Conservation (phyloP, 2,329 filamentous ascomycete genomes). For the Dactylellina sp. region DNA sequence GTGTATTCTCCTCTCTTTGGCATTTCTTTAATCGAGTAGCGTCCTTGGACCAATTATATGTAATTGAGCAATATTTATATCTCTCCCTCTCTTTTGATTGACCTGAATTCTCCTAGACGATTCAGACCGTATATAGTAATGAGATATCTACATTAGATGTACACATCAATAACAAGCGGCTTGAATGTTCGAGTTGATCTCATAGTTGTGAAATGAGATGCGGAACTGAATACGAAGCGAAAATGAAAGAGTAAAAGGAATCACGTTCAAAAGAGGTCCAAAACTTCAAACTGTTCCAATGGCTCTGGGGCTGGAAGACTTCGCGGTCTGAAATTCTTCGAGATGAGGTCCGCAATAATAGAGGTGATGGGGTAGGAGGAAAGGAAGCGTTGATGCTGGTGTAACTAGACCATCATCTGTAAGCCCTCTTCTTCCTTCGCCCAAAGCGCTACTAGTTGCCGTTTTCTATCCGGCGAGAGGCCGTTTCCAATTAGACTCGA, state of each 20-base stretch:
- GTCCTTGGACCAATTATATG: conserved; percentile 11
- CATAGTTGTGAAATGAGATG: too few species aligned
- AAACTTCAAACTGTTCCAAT: conserved; percentile 17
- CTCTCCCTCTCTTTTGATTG: too few species aligned
- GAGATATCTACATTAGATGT: too few species aligned
- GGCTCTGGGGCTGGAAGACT: conserved; percentile 16
- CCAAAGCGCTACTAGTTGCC: background rate
- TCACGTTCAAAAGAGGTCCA: conserved; percentile 23
- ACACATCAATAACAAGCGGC: too few species aligned
- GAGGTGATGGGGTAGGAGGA: conserved; percentile 1
- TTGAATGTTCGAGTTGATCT: too few species aligned
- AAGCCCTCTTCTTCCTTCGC: conserved; percentile 40
- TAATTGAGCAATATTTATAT: conserved; percentile 4
- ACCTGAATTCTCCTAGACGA: too few species aligned
- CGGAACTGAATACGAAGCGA: too few species aligned
- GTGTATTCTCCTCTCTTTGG: background rate
- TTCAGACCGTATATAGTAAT: too few species aligned
- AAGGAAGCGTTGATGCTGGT: conserved; percentile 16
- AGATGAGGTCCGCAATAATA: conserved; percentile 21
- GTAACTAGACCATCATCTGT: conserved; percentile 49
- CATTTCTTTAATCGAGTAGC: background rate
- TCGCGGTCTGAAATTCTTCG: conserved; percentile 6
- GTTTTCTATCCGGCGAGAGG: background rate
- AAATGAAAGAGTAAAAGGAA: too few species aligned
- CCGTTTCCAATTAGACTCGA: conserved; percentile 5